These are phyloP conservation scores for Phytophthora brassicae DNA, from an alignment of 352 stramenopile genomes.

Conservation along the genomic window DNA sequence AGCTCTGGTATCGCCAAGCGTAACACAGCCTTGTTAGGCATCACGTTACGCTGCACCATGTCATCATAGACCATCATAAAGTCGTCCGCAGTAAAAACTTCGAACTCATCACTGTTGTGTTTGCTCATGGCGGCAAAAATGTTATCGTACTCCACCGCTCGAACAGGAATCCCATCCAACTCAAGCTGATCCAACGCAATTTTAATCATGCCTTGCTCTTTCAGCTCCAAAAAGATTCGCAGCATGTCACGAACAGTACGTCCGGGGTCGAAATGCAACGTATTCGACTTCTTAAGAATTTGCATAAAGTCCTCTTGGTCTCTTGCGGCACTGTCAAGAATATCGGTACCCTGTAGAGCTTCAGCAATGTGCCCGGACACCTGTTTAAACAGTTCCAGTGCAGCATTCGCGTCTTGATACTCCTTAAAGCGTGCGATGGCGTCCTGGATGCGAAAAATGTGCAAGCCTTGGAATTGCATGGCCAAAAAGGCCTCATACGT, in stretches of 20 bases:
- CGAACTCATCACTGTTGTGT: slow-evolving; percentile 1
- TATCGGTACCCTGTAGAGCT: slow-evolving; percentile 16
- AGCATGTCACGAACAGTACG: slow-evolving; percentile 26
- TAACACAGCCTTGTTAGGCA: slow-evolving; percentile 37
- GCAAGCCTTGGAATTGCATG: slow-evolving; percentile 42
- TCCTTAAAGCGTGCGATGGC: slow-evolving; percentile 48
- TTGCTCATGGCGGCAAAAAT: slow-evolving; percentile 51
- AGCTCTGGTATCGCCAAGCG: slow-evolving; percentile 36
- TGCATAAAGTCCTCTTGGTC: slow-evolving; percentile 20
- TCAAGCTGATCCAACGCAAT: slow-evolving; percentile 39
- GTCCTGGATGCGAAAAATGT: slow-evolving; percentile 45
- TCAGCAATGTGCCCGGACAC: slow-evolving; percentile 33
- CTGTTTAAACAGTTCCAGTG: slow-evolving; percentile 38
- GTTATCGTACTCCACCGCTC: slow-evolving; percentile 37
- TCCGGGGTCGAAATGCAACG: slow-evolving; percentile 26
- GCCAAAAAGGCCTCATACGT: slow-evolving; percentile 48
- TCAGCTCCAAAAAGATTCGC: slow-evolving; percentile 35
- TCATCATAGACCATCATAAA: slow-evolving; percentile 48
- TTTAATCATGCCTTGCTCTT: slow-evolving; percentile 35
- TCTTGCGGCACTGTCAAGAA: slow-evolving; percentile 10
- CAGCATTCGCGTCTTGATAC: slow-evolving; percentile 37
- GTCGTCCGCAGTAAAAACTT: slow-evolving; percentile 31
- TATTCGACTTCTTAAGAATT: slow-evolving; percentile 13
- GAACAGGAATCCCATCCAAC: slow-evolving; percentile 31
- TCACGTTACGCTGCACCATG: slow-evolving; percentile 39